Evolutionary conservation across 2,329 filamentous ascomycete species (phyloP).

Genomic region (Pyrenochaeta sp.): DNA sequence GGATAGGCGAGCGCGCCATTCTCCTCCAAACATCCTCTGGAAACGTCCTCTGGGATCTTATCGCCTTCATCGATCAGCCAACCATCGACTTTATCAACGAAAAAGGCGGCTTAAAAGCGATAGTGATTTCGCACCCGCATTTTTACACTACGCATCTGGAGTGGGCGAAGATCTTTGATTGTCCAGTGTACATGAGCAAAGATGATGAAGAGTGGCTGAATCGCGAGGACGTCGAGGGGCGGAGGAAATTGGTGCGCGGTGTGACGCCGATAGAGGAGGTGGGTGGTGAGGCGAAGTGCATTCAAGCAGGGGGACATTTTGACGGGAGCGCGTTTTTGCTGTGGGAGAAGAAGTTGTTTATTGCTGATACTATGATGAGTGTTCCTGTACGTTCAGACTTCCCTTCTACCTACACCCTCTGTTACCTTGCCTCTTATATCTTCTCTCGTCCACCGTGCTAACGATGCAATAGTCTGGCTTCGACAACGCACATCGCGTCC

Average conservation of each 20-base stretch:
- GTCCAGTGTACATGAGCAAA: constrained; percentile 72
- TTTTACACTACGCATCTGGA: constrained; percentile 80
- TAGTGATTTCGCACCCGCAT: constrained; percentile 81
- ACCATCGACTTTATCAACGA: constrained; percentile 67
- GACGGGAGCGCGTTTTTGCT: constrained; percentile 75
- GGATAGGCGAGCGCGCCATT: constrained; percentile 78
- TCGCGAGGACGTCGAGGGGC: constrained; percentile 54
- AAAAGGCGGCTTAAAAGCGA: constrained; percentile 73
- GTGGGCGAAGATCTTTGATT: constrained; percentile 74
- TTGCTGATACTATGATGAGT: constrained; percentile 80
- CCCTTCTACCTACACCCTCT: not conserved
- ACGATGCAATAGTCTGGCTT: constrained; percentile 35
- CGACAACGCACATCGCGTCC: constrained; percentile 50
- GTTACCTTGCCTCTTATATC: too few species aligned
- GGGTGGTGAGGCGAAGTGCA: constrained; percentile 56
- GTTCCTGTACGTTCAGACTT: constrained; percentile 61
- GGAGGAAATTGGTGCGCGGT: constrained; percentile 56
- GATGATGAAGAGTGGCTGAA: constrained; percentile 74
- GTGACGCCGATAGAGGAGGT: constrained; percentile 55
- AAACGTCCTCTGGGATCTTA: constrained; percentile 82
- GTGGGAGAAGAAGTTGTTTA: constrained; percentile 66
- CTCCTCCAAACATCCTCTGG: constrained; percentile 71
- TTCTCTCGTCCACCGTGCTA: too few species aligned
- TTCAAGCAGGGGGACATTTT: constrained; percentile 83
- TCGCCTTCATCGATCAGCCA: constrained; percentile 72